Conservation (phyloP, 495 filamentous ascomycete genomes). For the Annulohypoxylon stygium region DNA sequence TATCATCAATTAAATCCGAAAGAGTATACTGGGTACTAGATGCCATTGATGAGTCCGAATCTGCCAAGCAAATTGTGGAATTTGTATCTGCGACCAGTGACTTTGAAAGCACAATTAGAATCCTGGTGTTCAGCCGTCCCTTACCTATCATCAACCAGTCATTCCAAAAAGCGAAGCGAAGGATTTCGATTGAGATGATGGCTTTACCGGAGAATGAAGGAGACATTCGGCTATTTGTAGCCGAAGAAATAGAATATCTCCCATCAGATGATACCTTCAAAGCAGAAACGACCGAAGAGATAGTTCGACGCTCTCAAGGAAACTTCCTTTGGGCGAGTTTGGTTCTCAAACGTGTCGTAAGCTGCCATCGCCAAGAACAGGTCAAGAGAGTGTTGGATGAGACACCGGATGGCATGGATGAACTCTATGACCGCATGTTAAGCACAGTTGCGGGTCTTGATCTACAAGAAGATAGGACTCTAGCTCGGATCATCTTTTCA, state of each 20-base stretch:
- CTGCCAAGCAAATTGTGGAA: background rate
- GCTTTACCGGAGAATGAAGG: background rate
- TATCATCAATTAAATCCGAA: background rate
- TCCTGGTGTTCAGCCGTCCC: background rate
- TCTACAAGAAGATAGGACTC: background rate
- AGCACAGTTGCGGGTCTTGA: background rate
- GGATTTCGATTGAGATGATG: background rate
- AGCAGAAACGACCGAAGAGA: conserved; percentile 3
- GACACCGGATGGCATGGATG: conserved; percentile 4
- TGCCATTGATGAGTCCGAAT: conserved; percentile 1
- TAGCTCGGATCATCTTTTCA: background rate
- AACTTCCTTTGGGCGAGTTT: conserved; percentile 1
- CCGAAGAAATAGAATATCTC: background rate
- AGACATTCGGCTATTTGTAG: background rate
- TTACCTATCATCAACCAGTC: background rate
- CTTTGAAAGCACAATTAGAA: background rate
- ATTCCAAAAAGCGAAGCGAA: background rate
- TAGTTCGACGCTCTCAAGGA: background rate
- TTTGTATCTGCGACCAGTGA: background rate
- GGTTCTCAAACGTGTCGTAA: background rate
- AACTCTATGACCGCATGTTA: background rate
- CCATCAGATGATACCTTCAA: background rate
- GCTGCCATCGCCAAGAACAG: background rate
- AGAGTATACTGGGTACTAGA: background rate
- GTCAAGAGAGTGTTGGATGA: background rate